phyloP scores from a whole-genome alignment of 164 flowering plant species.

The Cinnamomum micranthum region DNA sequence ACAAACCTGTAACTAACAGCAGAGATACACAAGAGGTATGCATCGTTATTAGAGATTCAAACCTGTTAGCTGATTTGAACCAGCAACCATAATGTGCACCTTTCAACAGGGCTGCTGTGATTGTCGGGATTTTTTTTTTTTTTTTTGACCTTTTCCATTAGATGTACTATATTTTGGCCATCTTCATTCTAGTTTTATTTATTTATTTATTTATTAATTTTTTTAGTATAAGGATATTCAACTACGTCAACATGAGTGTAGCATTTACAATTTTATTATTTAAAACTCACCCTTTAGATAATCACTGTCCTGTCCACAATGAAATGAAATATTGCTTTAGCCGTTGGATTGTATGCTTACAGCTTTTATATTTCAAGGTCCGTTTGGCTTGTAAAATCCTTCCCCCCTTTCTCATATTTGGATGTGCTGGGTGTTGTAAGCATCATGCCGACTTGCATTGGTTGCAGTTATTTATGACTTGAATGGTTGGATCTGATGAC shows the following conservation, averaged over 20 bases:
- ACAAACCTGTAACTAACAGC: slow-evolving; percentile 75
- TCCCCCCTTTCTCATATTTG: background rate
- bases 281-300: too few relatives aligned
- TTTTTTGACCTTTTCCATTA: background rate
- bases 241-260: too few relatives aligned
- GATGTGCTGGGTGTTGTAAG: background rate
- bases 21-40: slow-evolving; percentile 79
- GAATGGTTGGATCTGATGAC: background rate
- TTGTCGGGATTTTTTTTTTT: slow-evolving; percentile 2
- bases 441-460: background rate
- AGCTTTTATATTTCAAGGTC: background rate
- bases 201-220: too few relatives aligned
- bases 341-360: background rate
- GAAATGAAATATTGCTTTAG: too few relatives aligned
- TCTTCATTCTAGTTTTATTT: too few relatives aligned
- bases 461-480: background rate
- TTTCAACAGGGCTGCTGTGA: too few relatives aligned
- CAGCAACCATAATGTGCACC: slow-evolving; percentile 1
- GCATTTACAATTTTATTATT: too few relatives aligned
- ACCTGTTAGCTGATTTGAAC: background rate
- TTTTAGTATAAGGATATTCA: too few relatives aligned
- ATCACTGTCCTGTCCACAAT: too few relatives aligned
- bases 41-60: background rate
- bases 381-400: background rate
- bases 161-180: background rate